Conservation (phyloP, 164 flowering plant species). For the Taxillus chinensis region DNA sequence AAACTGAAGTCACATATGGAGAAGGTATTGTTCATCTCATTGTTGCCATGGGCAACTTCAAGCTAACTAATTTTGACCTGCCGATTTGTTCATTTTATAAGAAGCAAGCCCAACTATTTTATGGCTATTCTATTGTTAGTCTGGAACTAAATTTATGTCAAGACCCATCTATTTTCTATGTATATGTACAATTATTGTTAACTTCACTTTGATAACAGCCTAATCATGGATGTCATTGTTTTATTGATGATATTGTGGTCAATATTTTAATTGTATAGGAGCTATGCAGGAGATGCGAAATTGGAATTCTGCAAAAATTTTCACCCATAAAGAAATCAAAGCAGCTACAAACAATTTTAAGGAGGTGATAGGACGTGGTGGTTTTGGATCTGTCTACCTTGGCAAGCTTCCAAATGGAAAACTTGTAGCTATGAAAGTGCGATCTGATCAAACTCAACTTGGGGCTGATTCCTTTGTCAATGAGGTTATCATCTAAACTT, state of each 20-base stretch:
- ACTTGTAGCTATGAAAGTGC: constrained; percentile 76
- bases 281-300: constrained; percentile 32
- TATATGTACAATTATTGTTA: too few species aligned
- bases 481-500: constrained; percentile 42
- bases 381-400: constrained; percentile 80
- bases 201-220: too few species aligned
- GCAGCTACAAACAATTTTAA: constrained; percentile 72
- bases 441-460: constrained; percentile 61
- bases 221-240: neutral
- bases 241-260: neutral
- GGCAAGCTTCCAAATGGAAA: constrained; percentile 76
- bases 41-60: neutral
- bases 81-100: too few species aligned
- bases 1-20: constrained; percentile 20
- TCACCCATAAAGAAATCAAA: constrained; percentile 70
- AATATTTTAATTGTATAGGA: constrained; percentile 17
- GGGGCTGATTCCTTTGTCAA: constrained; percentile 80
- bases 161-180: too few species aligned
- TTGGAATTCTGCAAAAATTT: constrained; percentile 58
- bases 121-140: too few species aligned
- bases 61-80: too few species aligned
- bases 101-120: too few species aligned
- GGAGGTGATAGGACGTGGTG: constrained; percentile 70
- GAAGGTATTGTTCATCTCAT: constrained; percentile 5
- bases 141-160: too few species aligned